Evolutionary conservation across 768 basidiomycete species (phyloP).

Genomic region (Tricholoma terreum): DNA sequence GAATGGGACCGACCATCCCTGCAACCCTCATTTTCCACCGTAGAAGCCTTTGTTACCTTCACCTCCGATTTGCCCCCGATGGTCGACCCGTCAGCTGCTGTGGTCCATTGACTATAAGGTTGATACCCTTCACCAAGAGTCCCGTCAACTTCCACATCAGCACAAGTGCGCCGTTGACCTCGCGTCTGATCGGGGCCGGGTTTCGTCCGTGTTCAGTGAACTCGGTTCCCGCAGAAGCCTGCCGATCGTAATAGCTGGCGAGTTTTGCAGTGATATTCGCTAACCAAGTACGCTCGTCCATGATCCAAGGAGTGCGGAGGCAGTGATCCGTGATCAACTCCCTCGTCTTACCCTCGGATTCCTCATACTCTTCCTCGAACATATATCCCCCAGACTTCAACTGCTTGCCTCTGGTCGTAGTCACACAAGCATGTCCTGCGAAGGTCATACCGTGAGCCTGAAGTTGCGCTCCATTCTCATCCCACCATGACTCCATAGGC

Average conservation of each 20-base stretch:
- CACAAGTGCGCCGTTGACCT: background rate
- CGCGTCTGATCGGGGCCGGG: background rate
- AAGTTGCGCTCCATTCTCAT: constrained; percentile 26
- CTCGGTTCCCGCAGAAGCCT: background rate
- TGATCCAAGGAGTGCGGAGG: constrained; percentile 4
- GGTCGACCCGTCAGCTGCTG: background rate
- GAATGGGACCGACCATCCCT: too few species aligned
- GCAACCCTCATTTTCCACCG: too few species aligned
- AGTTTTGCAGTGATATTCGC: constrained; percentile 1
- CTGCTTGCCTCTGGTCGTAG: constrained; percentile 18
- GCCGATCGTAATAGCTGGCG: constrained; percentile 3
- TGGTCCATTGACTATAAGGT: too few species aligned
- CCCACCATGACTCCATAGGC: constrained; percentile 39
- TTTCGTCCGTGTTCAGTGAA: background rate
- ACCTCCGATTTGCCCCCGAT: background rate
- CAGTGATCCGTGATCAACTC: constrained; percentile 6
- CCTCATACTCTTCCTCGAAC: constrained; percentile 20
- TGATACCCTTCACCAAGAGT: background rate
- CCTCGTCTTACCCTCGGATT: constrained; percentile 10
- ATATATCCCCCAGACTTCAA: constrained; percentile 11
- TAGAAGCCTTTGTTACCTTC: too few species aligned
- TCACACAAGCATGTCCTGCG: constrained; percentile 32
- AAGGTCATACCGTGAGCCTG: constrained; percentile 28
- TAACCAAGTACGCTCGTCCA: constrained; percentile 1
- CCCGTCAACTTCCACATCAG: background rate